Evolutionary conservation across 805 yeast genomes (phyloP).

Genomic region (Ogataea trehaloabstinens): DNA sequence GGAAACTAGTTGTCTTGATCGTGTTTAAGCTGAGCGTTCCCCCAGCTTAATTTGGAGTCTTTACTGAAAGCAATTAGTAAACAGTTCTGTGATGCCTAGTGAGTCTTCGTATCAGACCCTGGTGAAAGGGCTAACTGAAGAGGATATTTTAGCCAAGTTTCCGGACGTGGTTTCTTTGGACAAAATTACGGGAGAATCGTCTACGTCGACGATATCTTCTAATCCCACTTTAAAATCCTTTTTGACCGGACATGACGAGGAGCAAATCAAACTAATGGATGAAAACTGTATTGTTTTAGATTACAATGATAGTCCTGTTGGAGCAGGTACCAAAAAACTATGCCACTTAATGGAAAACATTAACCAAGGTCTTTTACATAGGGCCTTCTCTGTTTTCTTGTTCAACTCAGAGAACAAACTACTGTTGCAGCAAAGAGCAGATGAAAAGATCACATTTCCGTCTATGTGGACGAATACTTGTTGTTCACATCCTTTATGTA

Average conservation of each 20-base stretch:
- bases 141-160: conserved; percentile 56
- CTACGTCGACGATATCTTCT: conserved; percentile 35
- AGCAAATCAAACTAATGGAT: conserved; percentile 92
- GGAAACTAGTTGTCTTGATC: too few relatives aligned
- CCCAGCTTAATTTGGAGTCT: too few relatives aligned
- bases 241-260: conserved; percentile 88
- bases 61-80: too few relatives aligned
- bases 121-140: conserved; percentile 49
- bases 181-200: conserved; percentile 56
- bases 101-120: conserved; percentile 41
- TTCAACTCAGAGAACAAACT: conserved; percentile 76
- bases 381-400: conserved; percentile 95
- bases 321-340: conserved; percentile 90
- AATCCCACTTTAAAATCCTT: conserved; percentile 37
- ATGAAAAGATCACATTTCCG: conserved; percentile 95
- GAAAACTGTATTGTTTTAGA: conserved; percentile 94
- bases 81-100: conserved; percentile 9
- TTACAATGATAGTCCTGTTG: conserved; percentile 81
- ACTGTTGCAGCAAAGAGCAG: conserved; percentile 91
- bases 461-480: conserved; percentile 98
- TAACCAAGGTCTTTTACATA: conserved; percentile 79
- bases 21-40: too few relatives aligned
- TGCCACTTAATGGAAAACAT: conserved; percentile 89
- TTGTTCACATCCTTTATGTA: conserved; percentile 95
- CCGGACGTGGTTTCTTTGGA: conserved; percentile 66